Evolutionary conservation across 257 asterid species (phyloP), one percentile per base, ranked within the genome.

Genomic region (Craterostigma plantagineum): DNA sequence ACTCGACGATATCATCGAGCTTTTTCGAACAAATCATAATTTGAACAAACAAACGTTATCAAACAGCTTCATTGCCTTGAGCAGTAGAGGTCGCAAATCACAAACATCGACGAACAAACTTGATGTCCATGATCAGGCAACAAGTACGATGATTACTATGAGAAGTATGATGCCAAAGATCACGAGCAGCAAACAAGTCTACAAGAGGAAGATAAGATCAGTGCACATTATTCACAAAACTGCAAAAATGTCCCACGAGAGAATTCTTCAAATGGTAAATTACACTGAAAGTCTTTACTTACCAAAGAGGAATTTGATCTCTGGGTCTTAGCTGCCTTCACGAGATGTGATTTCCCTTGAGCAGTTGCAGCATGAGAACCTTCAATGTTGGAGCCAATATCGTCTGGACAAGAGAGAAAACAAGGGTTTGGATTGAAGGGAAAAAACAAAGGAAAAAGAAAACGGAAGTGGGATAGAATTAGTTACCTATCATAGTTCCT

Each of bases 291-390:
- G 3, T 1, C 4, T 8, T 39, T 9, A 14, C 70, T 67, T 39
- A 81, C 95, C 97, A 87, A 58, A 55, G 93, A 87, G 14, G 97
- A 86, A 52, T 76, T 81, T 18, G 95, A 81, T 55, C 63, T 69
- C 61, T 87, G 93, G 33, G 93, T 71, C 62, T 87, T 87, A 38
- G 93, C 70, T 11, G 95, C 97, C 73, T 76, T 87, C 48, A 67
- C 70, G 63, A 87, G 93, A 63, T 82, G 93, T 36, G 92, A 60
- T 62, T 76, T 76, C 9, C 73, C 97, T 40, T 79, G 97, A 35
- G 75, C 79, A 58, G 95, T 87, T 61, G 95, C 78, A 43, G 90
- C 95, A 41, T 82, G 78, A 55, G 95, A 52, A 52, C 76, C 84
- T 67, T 86, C 97, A 18, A 81, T 52, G 36, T 82, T 70, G 60